Evolutionary conservation across 2,329 filamentous ascomycete genomes (phyloP).

Genomic region (Pseudogymnoascus sp.): DNA sequence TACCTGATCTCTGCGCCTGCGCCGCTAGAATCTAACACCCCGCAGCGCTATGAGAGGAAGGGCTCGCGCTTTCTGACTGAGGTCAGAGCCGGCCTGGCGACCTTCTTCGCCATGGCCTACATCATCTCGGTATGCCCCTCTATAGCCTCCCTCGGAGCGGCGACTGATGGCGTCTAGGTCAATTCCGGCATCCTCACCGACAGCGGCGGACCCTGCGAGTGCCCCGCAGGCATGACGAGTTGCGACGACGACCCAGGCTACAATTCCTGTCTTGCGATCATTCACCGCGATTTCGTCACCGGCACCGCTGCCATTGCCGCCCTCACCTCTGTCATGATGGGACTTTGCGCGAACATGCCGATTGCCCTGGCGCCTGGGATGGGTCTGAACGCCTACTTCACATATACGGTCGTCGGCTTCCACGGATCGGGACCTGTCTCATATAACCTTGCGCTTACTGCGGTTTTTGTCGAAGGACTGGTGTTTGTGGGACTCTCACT

Average conservation of each 20-base stretch:
- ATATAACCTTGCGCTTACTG: conserved; percentile 69
- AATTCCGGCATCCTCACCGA: conserved; percentile 48
- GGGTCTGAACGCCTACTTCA: conserved; percentile 82
- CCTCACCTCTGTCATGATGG: conserved; percentile 75
- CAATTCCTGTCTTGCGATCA: conserved; percentile 48
- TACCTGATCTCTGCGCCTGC: conserved; percentile 17
- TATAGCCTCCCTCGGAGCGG: conserved; percentile 22
- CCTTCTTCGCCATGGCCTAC: conserved; percentile 61
- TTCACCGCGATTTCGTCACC: conserved; percentile 64
- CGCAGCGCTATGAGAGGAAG: conserved; percentile 32
- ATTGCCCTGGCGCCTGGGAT: conserved; percentile 67
- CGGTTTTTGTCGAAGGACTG: conserved; percentile 82
- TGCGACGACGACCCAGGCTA: conserved; percentile 53
- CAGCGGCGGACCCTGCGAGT: conserved; percentile 69
- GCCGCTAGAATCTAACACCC: conserved; percentile 10
- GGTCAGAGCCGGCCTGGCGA: conserved; percentile 72
- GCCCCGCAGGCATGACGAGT: conserved; percentile 46
- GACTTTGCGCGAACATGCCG: conserved; percentile 67
- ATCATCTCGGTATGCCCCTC: conserved; percentile 49
- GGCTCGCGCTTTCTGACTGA: conserved; percentile 76
- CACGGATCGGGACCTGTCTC: conserved; percentile 67
- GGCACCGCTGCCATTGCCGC: conserved; percentile 78
- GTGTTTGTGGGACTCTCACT: conserved; percentile 75
- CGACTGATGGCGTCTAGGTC: conserved; percentile 40
- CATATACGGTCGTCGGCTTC: conserved; percentile 67